Percentiles rank a stretch among this genome's conserved stretches.
These are phyloP conservation scores for Simplicillium aogashimaense DNA, from an alignment of 2,329 filamentous ascomycete species.

Conservation along the genomic window DNA sequence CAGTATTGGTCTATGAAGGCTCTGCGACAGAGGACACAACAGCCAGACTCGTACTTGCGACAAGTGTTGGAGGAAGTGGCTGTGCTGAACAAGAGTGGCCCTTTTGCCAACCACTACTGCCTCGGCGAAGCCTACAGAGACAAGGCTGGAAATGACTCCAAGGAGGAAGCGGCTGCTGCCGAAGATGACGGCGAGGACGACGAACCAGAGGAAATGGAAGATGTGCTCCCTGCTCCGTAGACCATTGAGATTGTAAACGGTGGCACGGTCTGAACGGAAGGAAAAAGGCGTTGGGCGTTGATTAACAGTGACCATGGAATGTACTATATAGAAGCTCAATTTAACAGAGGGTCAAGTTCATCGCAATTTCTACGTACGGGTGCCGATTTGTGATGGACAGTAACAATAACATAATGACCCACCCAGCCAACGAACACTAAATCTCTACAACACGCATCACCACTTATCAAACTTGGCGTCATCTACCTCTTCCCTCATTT, in stretches of 20 bases:
- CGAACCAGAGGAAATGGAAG: constrained; percentile 67
- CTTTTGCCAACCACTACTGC: constrained; percentile 79
- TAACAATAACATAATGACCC: too few species aligned
- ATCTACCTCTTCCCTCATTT: not conserved
- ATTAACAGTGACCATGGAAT: too few species aligned
- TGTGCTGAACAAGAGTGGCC: constrained; percentile 69
- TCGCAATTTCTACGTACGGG: too few species aligned
- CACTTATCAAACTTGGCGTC: not conserved
- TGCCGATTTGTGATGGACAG: too few species aligned
- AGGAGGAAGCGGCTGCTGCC: constrained; percentile 43
- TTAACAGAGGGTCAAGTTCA: too few species aligned
- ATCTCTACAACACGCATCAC: not conserved
- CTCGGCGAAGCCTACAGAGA: constrained; percentile 51
- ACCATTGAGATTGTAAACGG: too few species aligned
- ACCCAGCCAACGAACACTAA: not conserved
- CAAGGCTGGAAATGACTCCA: constrained; percentile 32
- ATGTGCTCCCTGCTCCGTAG: constrained; percentile 40
- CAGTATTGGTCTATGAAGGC: constrained; percentile 92
- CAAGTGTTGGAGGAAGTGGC: constrained; percentile 77
- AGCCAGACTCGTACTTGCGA: constrained; percentile 90
- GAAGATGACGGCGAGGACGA: constrained; percentile 57
- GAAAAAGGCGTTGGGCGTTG: constrained; percentile 1
- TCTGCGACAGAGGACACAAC: constrained; percentile 64
- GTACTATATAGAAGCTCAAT: too few species aligned
- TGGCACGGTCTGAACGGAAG: constrained; percentile 6